Conservation (phyloP, 2,329 filamentous ascomycete species). For the Didymella arachidicola region DNA sequence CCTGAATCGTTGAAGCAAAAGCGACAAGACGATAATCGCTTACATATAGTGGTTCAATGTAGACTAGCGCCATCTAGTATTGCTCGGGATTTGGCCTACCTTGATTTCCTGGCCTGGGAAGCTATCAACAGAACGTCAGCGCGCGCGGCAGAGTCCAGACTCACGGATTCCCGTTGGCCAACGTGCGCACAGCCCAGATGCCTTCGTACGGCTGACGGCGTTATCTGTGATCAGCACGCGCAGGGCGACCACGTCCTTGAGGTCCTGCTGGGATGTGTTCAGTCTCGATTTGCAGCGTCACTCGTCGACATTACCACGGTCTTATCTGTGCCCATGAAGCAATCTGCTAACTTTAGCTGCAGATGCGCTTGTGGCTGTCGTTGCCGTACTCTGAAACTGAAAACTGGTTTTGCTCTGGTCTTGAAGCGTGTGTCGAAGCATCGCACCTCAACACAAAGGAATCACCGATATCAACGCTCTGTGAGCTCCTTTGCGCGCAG, state of each 20-base stretch:
- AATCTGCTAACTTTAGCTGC: constrained; percentile 14
- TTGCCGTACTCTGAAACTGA: constrained; percentile 9
- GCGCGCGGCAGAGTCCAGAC: constrained; percentile 19
- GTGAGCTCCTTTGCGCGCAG: background rate
- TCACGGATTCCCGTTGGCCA: constrained; percentile 6
- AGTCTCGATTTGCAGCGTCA: constrained; percentile 12
- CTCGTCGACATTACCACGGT: background rate
- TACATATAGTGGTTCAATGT: background rate
- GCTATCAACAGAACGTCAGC: constrained; percentile 16
- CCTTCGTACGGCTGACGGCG: constrained; percentile 10
- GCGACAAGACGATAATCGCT: constrained; percentile 14
- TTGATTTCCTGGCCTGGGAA: constrained; percentile 4
- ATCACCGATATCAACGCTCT: background rate
- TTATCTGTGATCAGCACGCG: constrained; percentile 14
- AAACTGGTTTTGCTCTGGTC: constrained; percentile 7
- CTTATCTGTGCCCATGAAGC: constrained; percentile 14
- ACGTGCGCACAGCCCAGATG: constrained; percentile 11
- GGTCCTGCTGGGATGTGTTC: constrained; percentile 1
- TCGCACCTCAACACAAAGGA: constrained; percentile 9
- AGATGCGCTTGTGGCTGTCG: constrained; percentile 14
- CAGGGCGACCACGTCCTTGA: constrained; percentile 12
- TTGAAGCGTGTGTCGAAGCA: background rate
- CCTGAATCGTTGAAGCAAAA: constrained; percentile 3
- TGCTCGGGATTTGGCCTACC: background rate
- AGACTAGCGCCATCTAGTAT: constrained; percentile 11